Conservation (phyloP, 1,284 basidiomycete species). For the Heterobasidion parviporum region DNA sequence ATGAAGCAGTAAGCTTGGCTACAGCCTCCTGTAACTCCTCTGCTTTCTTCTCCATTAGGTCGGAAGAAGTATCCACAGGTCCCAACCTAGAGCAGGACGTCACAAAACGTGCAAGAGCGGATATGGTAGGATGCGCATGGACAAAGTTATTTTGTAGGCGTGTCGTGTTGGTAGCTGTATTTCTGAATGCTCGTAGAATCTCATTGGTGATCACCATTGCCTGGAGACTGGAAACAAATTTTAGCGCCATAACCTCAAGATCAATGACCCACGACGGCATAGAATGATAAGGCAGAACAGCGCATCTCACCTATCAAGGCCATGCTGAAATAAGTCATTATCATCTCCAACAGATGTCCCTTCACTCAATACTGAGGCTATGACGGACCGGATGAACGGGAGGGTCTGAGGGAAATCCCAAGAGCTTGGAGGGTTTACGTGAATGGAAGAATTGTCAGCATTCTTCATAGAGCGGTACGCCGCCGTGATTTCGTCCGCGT, state of each 20-base stretch:
- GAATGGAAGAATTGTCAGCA: constrained; percentile 10
- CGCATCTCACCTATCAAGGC: constrained; percentile 31
- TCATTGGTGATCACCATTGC: constrained; percentile 26
- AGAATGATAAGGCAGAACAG: too few relatives aligned
- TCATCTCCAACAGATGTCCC: constrained; percentile 19
- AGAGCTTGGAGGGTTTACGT: constrained; percentile 14
- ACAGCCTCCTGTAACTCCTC: not conserved
- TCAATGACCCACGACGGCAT: not conserved
- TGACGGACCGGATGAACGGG: constrained; percentile 21
- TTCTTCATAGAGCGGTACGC: constrained; percentile 17
- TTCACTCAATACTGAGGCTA: constrained; percentile 18
- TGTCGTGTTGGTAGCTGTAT: constrained; percentile 1
- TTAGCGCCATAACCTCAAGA: not conserved
- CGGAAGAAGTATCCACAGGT: not conserved
- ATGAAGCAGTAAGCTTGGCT: not conserved
- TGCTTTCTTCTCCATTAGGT: not conserved
- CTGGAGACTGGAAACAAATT: constrained; percentile 16
- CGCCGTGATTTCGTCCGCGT: constrained; percentile 21
- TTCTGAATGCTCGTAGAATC: constrained; percentile 16
- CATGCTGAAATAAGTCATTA: constrained; percentile 33
- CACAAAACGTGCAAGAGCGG: constrained; percentile 10
- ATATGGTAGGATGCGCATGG: constrained; percentile 15
- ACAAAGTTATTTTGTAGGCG: constrained; percentile 12
- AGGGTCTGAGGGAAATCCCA: constrained; percentile 19
- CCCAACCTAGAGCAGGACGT: not conserved